Evolutionary conservation across 768 basidiomycete species (phyloP).

Genomic region (Collybia sp.): DNA sequence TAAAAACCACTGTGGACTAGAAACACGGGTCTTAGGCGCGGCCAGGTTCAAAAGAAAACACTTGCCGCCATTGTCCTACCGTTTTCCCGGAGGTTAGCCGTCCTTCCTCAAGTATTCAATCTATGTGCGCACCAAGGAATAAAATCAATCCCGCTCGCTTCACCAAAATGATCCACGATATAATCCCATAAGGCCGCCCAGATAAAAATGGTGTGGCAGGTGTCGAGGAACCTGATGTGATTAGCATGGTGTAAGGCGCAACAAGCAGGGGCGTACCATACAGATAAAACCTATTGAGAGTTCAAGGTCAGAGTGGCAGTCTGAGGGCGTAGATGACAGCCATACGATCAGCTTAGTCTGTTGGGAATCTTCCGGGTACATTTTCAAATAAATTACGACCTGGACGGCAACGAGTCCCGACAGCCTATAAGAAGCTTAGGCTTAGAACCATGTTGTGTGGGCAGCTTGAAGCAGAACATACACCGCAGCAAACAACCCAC

Average conservation of each 20-base stretch:
- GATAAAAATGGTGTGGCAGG: constrained; percentile 30
- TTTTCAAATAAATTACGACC: constrained; percentile 15
- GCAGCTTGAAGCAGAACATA: constrained; percentile 5
- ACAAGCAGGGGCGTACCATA: constrained; percentile 6
- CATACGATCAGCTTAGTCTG: constrained; percentile 5
- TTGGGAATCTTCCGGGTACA: constrained; percentile 15
- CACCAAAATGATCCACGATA: constrained; percentile 27
- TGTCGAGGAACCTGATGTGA: constrained; percentile 28
- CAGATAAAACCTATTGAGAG: constrained; percentile 9
- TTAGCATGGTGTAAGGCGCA: background rate
- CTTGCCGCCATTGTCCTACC: background rate
- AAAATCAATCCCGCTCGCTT: constrained; percentile 16
- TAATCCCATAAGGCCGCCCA: constrained; percentile 36
- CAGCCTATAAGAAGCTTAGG: constrained; percentile 7
- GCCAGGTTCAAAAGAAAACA: background rate
- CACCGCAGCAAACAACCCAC: constrained; percentile 17
- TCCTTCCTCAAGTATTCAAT: background rate
- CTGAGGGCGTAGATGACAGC: background rate
- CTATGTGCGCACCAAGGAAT: constrained; percentile 27
- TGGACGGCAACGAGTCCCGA: constrained; percentile 17
- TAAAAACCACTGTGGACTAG: constrained; percentile 17
- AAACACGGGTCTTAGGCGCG: background rate
- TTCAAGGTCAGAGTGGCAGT: too few species aligned
- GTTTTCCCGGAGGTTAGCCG: background rate
- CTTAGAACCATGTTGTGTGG: background rate